Percentiles rank a stretch among this genome's conserved stretches.
Evolutionary conservation across 306 rosid species (phyloP).

Genomic region (Canavalia gladiata): DNA sequence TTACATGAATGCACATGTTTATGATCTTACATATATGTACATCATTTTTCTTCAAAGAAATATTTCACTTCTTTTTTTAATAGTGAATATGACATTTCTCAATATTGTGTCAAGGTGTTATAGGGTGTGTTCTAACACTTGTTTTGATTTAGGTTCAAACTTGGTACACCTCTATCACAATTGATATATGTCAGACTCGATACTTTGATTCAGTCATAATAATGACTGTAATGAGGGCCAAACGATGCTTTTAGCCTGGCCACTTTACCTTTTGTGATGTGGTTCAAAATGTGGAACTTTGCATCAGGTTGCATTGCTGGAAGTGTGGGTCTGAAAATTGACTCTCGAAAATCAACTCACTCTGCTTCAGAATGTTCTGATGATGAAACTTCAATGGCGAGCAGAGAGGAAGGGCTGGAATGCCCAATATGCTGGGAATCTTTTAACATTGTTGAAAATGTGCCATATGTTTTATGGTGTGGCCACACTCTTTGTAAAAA

Average conservation of each 20-base stretch:
- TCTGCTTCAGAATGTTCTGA: conserved; percentile 72
- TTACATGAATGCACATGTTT: background rate
- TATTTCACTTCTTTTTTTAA: background rate
- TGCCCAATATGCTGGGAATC: conserved; percentile 93
- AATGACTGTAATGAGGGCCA: conserved; percentile 19
- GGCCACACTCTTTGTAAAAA: conserved; percentile 94
- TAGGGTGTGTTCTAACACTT: conserved; percentile 10
- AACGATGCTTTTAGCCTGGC: conserved; percentile 48
- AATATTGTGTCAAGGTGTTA: conserved; percentile 1
- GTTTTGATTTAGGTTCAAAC: conserved; percentile 28
- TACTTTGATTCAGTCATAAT: conserved; percentile 15
- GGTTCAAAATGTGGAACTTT: conserved; percentile 74
- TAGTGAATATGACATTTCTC: conserved; percentile 4
- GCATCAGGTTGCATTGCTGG: conserved; percentile 75
- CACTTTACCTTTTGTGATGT: conserved; percentile 34
- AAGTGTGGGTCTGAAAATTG: conserved; percentile 58
- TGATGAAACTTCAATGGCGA: conserved; percentile 70
- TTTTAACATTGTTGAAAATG: conserved; percentile 86
- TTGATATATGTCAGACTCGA: conserved; percentile 12
- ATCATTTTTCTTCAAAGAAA: background rate
- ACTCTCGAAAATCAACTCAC: conserved; percentile 49
- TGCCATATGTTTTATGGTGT: conserved; percentile 88
- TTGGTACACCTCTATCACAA: background rate
- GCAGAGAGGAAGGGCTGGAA: conserved; percentile 83
- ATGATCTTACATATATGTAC: background rate